These are phyloP conservation scores for Aspergillus sp. DNA, from an alignment of 2,329 filamentous ascomycete species.

Conservation along the genomic window DNA sequence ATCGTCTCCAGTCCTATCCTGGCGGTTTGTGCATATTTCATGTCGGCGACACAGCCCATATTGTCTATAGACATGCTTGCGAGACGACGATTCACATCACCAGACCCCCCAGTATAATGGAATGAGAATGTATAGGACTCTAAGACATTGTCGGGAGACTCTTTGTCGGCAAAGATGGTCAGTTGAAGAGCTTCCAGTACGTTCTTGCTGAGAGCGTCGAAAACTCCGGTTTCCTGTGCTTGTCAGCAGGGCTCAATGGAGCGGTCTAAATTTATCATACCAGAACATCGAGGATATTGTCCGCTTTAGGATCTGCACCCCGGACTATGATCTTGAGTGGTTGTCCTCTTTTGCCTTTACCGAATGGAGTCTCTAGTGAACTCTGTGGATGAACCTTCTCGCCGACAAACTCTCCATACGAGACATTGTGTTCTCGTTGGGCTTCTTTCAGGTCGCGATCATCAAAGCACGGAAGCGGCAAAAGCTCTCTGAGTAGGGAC, in stretches of 20 bases:
- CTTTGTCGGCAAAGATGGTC: conserved; percentile 43
- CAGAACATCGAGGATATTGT: conserved; percentile 49
- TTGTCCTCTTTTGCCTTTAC: conserved; percentile 26
- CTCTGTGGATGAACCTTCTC: conserved; percentile 12
- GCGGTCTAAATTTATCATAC: conserved; percentile 31
- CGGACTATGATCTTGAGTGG: conserved; percentile 43
- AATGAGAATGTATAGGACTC: conserved; percentile 54
- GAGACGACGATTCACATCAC: conserved; percentile 31
- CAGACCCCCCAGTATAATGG: conserved; percentile 37
- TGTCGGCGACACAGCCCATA: conserved; percentile 30
- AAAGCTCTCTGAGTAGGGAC: conserved; percentile 28
- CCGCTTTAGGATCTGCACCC: conserved; percentile 40
- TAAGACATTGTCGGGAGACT: conserved; percentile 39
- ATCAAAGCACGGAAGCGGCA: conserved; percentile 36
- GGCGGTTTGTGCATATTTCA: conserved; percentile 40
- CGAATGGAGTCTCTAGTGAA: conserved; percentile 14
- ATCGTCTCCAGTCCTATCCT: conserved; percentile 44
- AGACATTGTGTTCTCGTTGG: conserved; percentile 22
- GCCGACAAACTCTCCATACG: conserved; percentile 29
- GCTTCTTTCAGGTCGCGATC: conserved; percentile 32
- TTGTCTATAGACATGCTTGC: conserved; percentile 29
- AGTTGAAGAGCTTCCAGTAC: conserved; percentile 48
- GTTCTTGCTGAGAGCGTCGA: conserved; percentile 45
- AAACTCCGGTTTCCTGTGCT: conserved; percentile 49
- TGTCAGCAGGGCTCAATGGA: conserved; percentile 21